Evolutionary conservation across 805 yeast genomes (phyloP), one percentile per base, ranked within the genome.

Genomic region (Yamadazyma paraphyllophila): DNA sequence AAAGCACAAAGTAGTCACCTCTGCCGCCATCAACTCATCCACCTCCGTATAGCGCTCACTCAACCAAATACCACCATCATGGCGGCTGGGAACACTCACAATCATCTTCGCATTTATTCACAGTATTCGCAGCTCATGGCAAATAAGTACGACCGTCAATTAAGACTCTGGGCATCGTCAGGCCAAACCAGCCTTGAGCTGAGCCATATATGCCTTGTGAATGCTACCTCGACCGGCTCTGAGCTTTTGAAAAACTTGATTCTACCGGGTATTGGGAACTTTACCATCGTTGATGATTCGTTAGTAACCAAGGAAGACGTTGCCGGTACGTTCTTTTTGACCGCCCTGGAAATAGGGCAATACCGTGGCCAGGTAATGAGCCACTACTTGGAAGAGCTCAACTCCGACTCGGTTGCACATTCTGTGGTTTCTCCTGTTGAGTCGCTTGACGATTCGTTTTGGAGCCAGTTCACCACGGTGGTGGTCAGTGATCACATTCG

Each of bases 71-170:
- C n/a, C n/a, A n/a, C n/a, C n/a, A n/a, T n/a, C n/a, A n/a, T n/a
- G n/a, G n/a, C n/a, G n/a, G n/a, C n/a, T n/a, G n/a, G n/a, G n/a
- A n/a, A n/a, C n/a, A n/a, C 24, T 36, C 39, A 14, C 39, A 36
- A n/a, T 10, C 16, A 11, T n/a, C 36, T 33, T 33, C 36, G 36
- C 32, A 66, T 70, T 16, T 20, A 20, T 20, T 20, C 24, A 20
- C 24, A 72, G 72, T 30, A 77, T 29, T 29, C 31, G 31, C 31
- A 29, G 10, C 36, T 14, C 27, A 37, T 37, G 40, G 40, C 30
- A 69, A 71, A 72, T 40, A 82, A 82, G 49, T 90, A 88, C 59
- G 97, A 91, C 62, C 75, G 99, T 32, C 98, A 92, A 60, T 67
- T 92, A 47, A 76, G 97, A 31, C 67, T 92, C 12, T 92, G 98